Evolutionary conservation across 2,329 filamentous ascomycete genomes (phyloP).

Genomic region (Phaeosphaeriaceae sp.): DNA sequence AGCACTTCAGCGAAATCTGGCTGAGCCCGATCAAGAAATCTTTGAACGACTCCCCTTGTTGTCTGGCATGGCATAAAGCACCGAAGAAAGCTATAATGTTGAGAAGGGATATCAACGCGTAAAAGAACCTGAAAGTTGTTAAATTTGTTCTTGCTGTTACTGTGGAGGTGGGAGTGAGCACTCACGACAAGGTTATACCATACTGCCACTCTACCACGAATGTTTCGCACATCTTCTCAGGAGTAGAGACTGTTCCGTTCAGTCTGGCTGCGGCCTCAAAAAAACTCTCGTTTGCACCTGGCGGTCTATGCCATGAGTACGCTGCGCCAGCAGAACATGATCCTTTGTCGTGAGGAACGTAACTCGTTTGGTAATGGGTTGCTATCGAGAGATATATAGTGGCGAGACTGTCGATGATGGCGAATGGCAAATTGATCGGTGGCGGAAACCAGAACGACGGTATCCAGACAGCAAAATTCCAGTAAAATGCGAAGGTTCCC

Average conservation of each 20-base stretch:
- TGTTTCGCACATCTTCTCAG: conserved; percentile 26
- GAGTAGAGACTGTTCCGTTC: conserved; percentile 22
- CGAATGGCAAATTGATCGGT: conserved; percentile 16
- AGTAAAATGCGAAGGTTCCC: conserved; percentile 9
- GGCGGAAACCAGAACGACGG: conserved; percentile 6
- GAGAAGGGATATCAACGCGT: conserved; percentile 18
- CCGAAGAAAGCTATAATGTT: conserved; percentile 13
- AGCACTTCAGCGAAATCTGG: neutral
- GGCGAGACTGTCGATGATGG: conserved; percentile 8
- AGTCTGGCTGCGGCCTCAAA: conserved; percentile 32
- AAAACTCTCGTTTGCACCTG: conserved; percentile 36
- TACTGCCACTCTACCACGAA: conserved; percentile 33
- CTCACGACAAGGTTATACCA: conserved; percentile 27
- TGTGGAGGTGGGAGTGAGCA: neutral
- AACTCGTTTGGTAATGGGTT: conserved; percentile 13
- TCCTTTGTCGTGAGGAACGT: conserved; percentile 8
- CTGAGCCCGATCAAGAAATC: neutral
- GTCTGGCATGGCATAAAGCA: neutral
- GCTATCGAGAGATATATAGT: conserved; percentile 10
- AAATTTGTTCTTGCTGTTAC: neutral
- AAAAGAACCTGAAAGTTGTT: conserved; percentile 10
- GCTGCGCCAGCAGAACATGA: conserved; percentile 4
- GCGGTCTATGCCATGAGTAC: conserved; percentile 7
- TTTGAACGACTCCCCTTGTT: conserved; percentile 1
- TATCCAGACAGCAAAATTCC: conserved; percentile 9